Evolutionary conservation across 176 grass and related monocot genomes (phyloP), one percentile per base, ranked within the genome.

Genomic region (Metroxylon sagu): DNA sequence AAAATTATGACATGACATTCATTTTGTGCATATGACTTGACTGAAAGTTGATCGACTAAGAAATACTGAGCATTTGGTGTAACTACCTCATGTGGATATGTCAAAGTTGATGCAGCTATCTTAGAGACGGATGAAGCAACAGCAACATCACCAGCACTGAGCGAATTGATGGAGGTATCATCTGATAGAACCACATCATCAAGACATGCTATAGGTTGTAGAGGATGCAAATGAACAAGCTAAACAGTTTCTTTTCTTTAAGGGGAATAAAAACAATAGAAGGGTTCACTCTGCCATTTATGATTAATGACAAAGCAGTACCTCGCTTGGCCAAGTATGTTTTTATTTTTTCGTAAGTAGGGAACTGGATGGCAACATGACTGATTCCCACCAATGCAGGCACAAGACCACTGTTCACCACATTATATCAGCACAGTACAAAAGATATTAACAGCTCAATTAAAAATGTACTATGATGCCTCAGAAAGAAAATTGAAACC

Each of bases 361-460:
- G 92, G 61, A 96, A 96, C 75, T 96, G 92, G 57, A 96, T 96
- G 49, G 92, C 92, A 76, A 96, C 92, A 72, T 96, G 92, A 67
- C 83, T 88, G 50, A 96, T 85, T 81, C 92, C 92, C 55, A 80
- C 92, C 76, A 96, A 88, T 26, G 92, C 92, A 68, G 92, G 92
- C 52, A 91, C 75, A 2, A 96, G 78, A 53, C 92, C 92, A 57
- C 92, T 96, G 77, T 68, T 71, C 8, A 52, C 19, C 4, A 51
- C 56, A 71, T 19, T 51, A n/a, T 28, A 26, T 50, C 17, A 16
- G 4, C 26, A 7, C 4, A n/a, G 26, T 27, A 16, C 27, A 27
- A 7, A 51, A 25, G 17, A 64, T 26, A 50, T 64, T 10, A 6
- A 65, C 31, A 52, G 25, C 17, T 65, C 16, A 26, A 26, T 16